phyloP scores from a whole-genome alignment of 1,139 yeast species.

The Sporopachydermia cereana region DNA sequence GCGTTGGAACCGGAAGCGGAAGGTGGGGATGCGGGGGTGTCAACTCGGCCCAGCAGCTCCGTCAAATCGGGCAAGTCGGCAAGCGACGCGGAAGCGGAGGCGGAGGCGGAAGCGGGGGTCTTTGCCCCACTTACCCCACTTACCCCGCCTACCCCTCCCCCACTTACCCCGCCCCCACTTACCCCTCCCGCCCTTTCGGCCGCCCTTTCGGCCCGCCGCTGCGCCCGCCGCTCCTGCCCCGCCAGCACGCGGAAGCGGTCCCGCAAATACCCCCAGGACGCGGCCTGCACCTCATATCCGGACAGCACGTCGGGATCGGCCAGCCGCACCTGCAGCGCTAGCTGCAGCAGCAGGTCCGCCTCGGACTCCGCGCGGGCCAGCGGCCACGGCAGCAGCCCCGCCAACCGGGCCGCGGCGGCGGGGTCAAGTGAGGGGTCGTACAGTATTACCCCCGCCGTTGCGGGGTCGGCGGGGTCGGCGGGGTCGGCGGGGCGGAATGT shows the following conservation, averaged over 20 bases:
- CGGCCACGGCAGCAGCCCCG: background rate
- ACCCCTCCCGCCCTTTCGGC: conserved; percentile 18
- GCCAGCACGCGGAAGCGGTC: conserved; percentile 57
- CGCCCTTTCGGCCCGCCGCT: background rate
- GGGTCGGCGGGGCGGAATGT: conserved; percentile 14
- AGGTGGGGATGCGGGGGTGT: no score
- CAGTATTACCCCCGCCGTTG: background rate
- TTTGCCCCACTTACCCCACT: no score
- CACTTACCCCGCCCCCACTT: no score
- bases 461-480: background rate
- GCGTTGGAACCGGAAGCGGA: no score
- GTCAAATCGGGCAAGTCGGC: no score
- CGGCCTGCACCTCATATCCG: conserved; percentile 72
- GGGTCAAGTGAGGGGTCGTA: no score
- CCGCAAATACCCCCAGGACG: conserved; percentile 84
- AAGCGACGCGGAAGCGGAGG: no score
- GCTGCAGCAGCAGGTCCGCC: conserved; percentile 38
- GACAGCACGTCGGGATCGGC: conserved; percentile 82
- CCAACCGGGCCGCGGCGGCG: background rate
- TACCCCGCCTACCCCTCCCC: no score
- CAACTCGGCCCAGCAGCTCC: no score
- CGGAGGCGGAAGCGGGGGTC: no score
- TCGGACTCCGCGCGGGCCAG: conserved; percentile 34
- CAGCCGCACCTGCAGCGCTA: conserved; percentile 43
- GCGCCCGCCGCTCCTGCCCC: conserved; percentile 33